A percentile compares a stretch with the other conserved stretches of the same genome.
Evolutionary conservation across 1,284 basidiomycete genomes (phyloP).

Genomic region (Moniliella sp.): DNA sequence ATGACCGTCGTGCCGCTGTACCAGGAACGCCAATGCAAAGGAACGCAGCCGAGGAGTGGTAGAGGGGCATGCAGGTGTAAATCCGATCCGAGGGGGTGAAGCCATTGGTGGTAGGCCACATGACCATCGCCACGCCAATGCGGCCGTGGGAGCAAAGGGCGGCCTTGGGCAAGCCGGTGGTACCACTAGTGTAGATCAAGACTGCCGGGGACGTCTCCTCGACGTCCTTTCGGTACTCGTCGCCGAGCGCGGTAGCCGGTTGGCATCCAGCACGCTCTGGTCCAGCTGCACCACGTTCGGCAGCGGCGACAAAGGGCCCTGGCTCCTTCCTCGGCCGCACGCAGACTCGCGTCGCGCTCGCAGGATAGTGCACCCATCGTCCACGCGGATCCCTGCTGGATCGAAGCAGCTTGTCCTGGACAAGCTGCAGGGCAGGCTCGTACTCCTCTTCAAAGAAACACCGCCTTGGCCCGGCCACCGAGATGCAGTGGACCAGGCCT

Average conservation of each 20-base stretch:
- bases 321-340: no score
- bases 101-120: conserved; percentile 17
- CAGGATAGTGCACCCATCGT: conserved; percentile 9
- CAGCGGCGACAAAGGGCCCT: conserved; percentile 8
- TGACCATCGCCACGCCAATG: conserved; percentile 14
- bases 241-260: no score
- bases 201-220: conserved; percentile 9
- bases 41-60: conserved; percentile 26
- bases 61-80: conserved; percentile 34
- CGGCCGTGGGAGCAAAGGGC: conserved; percentile 32
- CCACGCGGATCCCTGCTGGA: no score
- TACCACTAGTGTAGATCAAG: conserved; percentile 23
- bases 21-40: conserved; percentile 25
- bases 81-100: conserved; percentile 20
- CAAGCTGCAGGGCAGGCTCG: conserved; percentile 10
- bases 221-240: conserved; percentile 11
- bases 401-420: conserved; percentile 11
- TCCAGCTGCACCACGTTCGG: no score
- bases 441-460: conserved; percentile 29
- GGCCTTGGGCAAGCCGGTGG: conserved; percentile 32
- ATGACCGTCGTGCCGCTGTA: conserved; percentile 25
- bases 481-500: conserved; percentile 28
- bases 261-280: no score
- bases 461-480: conserved; percentile 13
- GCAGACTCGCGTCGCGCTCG: no score